Evolutionary conservation across 768 basidiomycete genomes (phyloP), one percentile per base, ranked within the genome.

Genomic region (Macrolepiota fuliginosa): DNA sequence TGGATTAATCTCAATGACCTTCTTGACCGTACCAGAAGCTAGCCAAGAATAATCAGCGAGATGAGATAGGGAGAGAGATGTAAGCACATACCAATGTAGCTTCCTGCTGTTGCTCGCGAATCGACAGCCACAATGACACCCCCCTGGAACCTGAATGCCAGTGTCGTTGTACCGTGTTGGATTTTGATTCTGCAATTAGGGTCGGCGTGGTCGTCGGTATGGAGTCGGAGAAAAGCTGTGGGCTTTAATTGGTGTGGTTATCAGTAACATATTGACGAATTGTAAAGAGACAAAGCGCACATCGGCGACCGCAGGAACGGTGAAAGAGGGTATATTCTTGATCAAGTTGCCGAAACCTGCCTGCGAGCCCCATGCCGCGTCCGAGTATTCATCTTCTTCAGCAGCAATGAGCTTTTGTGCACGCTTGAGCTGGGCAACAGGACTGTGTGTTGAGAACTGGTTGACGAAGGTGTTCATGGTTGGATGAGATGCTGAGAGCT

Each of bases 121-220:
- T 99, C 97, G n/a, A 99, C 97, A 22, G 94, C 93, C n/a, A 98
- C 97, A 63, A 98, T 96, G 61, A 98, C 94, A 58, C 97, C 97
- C 22, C 97, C 97, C 71, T 92, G 80, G 79, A 91, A 99, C 72
- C 94, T 83, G 84, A 99, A 99, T 6, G 97, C 97, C 45, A 99
- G 83, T 2, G 97, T 98, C 10, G 97, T 99, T 27, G 97, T 99
- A 68, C 97, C 97, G 72, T 99, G 97, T 72, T 94, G 90, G 66
- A 99, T 96, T 81, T 98, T 98, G 77, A 99, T 98, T 75, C 85
- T 88, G 80, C 95, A 97, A 61, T 83, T 86, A 45, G 94, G 92
- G 80, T 98, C 94, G 62, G 94, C 94, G 64, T 87, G 90, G 78
- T 97, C 95, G 73, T 98, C 95, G 46, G 96, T 98, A 77, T 98